These are phyloP conservation scores for Glutinoglossum americanum DNA, from an alignment of 495 filamentous ascomycete species.

Conservation along the genomic window DNA sequence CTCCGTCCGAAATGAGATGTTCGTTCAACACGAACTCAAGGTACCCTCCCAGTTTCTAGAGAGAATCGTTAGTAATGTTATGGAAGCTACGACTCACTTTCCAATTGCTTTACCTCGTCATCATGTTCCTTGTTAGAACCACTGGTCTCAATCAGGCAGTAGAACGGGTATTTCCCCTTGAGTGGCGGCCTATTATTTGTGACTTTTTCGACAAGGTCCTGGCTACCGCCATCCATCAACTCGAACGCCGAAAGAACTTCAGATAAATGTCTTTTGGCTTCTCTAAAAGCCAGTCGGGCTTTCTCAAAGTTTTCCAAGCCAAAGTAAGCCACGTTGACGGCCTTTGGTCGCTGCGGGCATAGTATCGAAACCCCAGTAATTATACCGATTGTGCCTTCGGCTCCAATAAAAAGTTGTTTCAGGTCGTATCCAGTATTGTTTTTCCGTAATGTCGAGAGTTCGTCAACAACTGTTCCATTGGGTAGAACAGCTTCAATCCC, in stretches of 20 bases:
- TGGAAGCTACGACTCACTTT: not conserved
- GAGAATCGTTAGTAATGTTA: constrained; percentile 8
- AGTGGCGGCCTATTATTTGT: constrained; percentile 60
- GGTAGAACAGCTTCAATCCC: constrained; percentile 85
- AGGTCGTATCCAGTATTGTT: constrained; percentile 98
- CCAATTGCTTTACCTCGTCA: constrained; percentile 23
- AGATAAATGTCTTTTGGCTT: constrained; percentile 71
- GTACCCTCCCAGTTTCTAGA: constrained; percentile 52
- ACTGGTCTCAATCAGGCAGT: constrained; percentile 88
- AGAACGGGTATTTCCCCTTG: constrained; percentile 71
- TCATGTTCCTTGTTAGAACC: constrained; percentile 90
- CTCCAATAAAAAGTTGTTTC: constrained; percentile 93
- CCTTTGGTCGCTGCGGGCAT: constrained; percentile 65
- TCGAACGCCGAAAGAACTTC: constrained; percentile 97
- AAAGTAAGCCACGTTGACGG: constrained; percentile 79
- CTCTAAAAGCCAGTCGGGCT: constrained; percentile 57
- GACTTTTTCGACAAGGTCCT: constrained; percentile 49
- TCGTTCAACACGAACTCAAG: constrained; percentile 77
- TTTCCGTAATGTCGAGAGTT: constrained; percentile 71
- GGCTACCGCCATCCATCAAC: constrained; percentile 74
- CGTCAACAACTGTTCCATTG: constrained; percentile 77
- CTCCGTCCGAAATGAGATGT: constrained; percentile 68
- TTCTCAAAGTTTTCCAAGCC: constrained; percentile 72
- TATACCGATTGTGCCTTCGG: constrained; percentile 84
- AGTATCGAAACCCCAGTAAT: constrained; percentile 77